A percentile compares a stretch with the other conserved stretches of the same genome.
Conservation (phyloP, 2,329 filamentous ascomycete species). For the Verticillium nonalfalfae region DNA sequence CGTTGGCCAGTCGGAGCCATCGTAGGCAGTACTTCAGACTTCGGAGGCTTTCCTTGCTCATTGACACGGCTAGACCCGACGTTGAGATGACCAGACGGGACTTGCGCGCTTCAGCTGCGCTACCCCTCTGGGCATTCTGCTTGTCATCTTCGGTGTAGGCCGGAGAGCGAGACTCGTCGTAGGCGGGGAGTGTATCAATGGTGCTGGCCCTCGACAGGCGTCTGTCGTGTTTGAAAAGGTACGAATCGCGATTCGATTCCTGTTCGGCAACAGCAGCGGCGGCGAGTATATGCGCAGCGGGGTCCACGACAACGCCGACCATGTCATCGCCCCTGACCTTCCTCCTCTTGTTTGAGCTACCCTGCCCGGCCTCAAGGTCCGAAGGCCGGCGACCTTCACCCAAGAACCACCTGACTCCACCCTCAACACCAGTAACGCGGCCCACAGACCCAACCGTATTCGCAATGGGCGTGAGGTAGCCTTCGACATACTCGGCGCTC, state of each 20-base stretch:
- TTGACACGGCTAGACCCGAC: slow-evolving; percentile 82
- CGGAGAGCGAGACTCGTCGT: slow-evolving; percentile 72
- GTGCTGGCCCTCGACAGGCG: slow-evolving; percentile 60
- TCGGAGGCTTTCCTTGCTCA: slow-evolving; percentile 80
- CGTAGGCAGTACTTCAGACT: slow-evolving; percentile 80
- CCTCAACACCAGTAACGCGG: slow-evolving; percentile 80
- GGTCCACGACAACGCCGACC: slow-evolving; percentile 8
- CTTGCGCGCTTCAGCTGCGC: slow-evolving; percentile 53
- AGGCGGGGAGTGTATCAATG: slow-evolving; percentile 73
- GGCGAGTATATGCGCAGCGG: slow-evolving; percentile 4
- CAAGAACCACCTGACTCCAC: slow-evolving; percentile 79
- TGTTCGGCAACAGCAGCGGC: slow-evolving; percentile 10
- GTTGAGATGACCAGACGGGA: slow-evolving; percentile 84
- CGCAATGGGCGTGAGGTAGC: slow-evolving; percentile 77
- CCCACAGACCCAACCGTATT: slow-evolving; percentile 82
- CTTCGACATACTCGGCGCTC: slow-evolving; percentile 86
- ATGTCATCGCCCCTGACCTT: slow-evolving; percentile 35
- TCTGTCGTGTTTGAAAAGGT: slow-evolving; percentile 30
- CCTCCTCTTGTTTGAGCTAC: slow-evolving; percentile 54
- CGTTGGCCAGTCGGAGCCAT: slow-evolving; percentile 76
- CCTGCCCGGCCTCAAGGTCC: slow-evolving; percentile 39
- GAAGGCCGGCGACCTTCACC: slow-evolving; percentile 46
- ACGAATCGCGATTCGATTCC: slow-evolving; percentile 13
- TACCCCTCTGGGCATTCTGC: slow-evolving; percentile 16
- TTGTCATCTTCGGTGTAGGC: slow-evolving; percentile 59